Evolutionary conservation across 352 stramenopile genomes (phyloP).

Genomic region (Globisporangium carolinianum): DNA sequence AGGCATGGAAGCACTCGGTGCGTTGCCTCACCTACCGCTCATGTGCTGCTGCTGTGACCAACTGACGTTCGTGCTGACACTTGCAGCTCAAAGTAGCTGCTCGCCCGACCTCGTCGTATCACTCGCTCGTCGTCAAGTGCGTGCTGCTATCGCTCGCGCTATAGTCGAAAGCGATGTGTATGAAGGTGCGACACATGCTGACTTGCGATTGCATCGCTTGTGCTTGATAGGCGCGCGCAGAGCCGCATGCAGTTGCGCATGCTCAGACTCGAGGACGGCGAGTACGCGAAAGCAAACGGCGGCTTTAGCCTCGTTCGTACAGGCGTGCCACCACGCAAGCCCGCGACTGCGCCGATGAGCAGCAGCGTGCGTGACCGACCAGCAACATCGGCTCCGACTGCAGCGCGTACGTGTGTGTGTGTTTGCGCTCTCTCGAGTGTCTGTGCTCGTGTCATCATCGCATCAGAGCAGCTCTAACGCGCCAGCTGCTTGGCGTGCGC

Average conservation of each 20-base stretch:
- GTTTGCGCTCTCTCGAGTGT: too few relatives aligned
- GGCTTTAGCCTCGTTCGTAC: constrained; percentile 67
- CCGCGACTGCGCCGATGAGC: not conserved
- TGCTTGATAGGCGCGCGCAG: constrained; percentile 15
- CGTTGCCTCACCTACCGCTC: not conserved
- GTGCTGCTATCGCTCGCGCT: constrained; percentile 5
- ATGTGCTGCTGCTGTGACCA: not conserved
- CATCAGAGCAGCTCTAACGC: too few relatives aligned
- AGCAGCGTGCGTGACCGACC: too few relatives aligned
- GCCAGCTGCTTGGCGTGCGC: not conserved
- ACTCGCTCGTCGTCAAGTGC: constrained; percentile 4
- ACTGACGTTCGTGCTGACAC: not conserved
- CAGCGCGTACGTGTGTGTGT: not conserved
- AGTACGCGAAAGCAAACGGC: constrained; percentile 67
- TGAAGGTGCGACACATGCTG: not conserved
- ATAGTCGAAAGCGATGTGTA: not conserved
- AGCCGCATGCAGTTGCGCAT: constrained; percentile 48
- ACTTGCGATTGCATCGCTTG: not conserved
- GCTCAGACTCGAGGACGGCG: constrained; percentile 52
- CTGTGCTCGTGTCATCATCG: not conserved
- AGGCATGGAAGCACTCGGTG: constrained; percentile 29
- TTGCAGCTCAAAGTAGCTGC: constrained; percentile 9
- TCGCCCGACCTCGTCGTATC: constrained; percentile 3
- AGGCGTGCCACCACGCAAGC: constrained; percentile 30
- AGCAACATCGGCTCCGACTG: not conserved